Evolutionary conservation across 2,329 filamentous ascomycete species (phyloP).

Genomic region (Alternaria rosae): DNA sequence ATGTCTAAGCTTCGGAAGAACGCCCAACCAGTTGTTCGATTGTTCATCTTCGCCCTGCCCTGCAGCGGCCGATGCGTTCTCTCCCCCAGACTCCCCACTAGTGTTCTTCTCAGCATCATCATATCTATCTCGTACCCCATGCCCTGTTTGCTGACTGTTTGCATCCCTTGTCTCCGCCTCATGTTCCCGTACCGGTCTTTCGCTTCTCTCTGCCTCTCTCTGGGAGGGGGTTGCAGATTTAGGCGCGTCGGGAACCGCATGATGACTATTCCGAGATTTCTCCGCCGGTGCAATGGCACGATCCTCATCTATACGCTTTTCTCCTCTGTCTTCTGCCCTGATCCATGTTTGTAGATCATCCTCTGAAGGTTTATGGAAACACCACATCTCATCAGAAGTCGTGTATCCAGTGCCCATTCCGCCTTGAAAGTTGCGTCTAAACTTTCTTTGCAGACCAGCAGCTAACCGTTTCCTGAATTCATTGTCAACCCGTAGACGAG

Average conservation of each 20-base stretch:
- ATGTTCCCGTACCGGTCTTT: conserved; percentile 9
- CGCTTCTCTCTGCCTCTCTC: conserved; percentile 5
- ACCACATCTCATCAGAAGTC: conserved; percentile 61
- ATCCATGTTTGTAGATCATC: conserved; percentile 39
- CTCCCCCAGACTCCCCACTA: background rate
- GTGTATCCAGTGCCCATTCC: conserved; percentile 44
- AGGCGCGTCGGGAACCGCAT: background rate
- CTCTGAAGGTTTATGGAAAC: conserved; percentile 54
- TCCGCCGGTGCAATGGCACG: conserved; percentile 10
- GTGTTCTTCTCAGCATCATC: conserved; percentile 1
- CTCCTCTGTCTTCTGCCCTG: conserved; percentile 23
- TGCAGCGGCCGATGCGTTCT: background rate
- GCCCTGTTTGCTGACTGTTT: background rate
- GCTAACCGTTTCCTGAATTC: conserved; percentile 62
- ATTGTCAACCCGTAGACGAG: conserved; percentile 64
- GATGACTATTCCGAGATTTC: background rate
- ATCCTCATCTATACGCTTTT: conserved; percentile 28
- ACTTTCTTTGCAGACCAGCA: conserved; percentile 52
- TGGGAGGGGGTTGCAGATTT: background rate
- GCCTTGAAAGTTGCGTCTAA: conserved; percentile 46
- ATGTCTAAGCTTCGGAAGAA: conserved; percentile 17
- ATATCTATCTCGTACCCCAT: conserved; percentile 12
- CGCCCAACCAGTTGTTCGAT: conserved; percentile 19
- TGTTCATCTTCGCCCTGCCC: conserved; percentile 12
- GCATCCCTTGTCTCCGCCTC: background rate